Evolutionary conservation across 257 asterid species (phyloP).

Genomic region (Fraxinus cuspidata): DNA sequence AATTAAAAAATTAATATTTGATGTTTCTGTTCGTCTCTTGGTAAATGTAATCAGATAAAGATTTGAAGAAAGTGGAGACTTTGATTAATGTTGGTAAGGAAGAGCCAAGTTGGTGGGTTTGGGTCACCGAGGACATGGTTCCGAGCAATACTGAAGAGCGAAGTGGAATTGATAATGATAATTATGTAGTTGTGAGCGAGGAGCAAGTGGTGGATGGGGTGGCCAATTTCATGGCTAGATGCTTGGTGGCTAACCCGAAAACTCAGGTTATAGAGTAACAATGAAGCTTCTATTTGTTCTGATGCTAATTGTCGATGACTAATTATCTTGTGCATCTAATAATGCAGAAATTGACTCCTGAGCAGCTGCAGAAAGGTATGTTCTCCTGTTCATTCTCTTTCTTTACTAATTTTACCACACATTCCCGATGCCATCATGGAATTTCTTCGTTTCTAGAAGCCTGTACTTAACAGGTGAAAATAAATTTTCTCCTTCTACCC

Average conservation of each 20-base stretch:
- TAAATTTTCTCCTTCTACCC: neutral
- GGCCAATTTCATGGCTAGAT: constrained; percentile 86
- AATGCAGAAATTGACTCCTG: constrained; percentile 76
- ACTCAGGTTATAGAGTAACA: constrained; percentile 49
- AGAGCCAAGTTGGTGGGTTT: constrained; percentile 97
- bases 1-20: neutral
- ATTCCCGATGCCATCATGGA: neutral
- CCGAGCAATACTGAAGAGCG: constrained; percentile 59
- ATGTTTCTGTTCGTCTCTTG: neutral
- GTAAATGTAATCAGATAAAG: constrained; percentile 44
- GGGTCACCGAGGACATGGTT: constrained; percentile 75
- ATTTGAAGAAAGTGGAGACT: constrained; percentile 61
- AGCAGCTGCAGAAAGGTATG: constrained; percentile 76
- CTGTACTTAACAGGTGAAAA: neutral
- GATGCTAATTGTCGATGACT: neutral
- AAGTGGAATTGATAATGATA: constrained; percentile 77
- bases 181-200: constrained; percentile 71
- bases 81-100: constrained; percentile 63
- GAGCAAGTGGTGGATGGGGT: constrained; percentile 90
- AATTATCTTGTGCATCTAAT: constrained; percentile 2
- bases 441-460: neutral
- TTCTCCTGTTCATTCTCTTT: constrained; percentile 1
- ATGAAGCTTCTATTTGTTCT: neutral
- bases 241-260: constrained; percentile 73
- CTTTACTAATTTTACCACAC: neutral